These are phyloP conservation scores for Ambrosiella xylebori DNA, from an alignment of 2,329 filamentous ascomycete genomes.

Conservation along the genomic window DNA sequence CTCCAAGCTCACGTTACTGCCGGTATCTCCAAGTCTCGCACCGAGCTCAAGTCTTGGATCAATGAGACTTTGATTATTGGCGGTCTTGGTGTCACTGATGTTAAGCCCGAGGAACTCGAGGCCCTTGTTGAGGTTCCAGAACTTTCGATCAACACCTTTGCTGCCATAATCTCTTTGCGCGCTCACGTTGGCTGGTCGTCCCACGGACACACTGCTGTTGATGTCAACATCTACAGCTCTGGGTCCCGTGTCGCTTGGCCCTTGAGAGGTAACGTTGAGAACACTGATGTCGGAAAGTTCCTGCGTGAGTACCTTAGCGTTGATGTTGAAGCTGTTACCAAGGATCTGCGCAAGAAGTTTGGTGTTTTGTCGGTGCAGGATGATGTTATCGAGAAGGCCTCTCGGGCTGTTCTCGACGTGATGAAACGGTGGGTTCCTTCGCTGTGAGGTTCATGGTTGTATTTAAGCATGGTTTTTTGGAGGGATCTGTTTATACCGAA, in stretches of 20 bases:
- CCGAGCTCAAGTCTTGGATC: constrained; percentile 45
- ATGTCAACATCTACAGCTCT: constrained; percentile 91
- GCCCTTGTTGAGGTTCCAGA: constrained; percentile 41
- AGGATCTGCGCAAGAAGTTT: constrained; percentile 46
- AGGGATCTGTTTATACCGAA: not conserved
- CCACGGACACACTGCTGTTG: constrained; percentile 81
- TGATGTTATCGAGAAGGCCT: constrained; percentile 2
- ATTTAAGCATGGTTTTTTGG: not conserved
- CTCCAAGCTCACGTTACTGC: constrained; percentile 42
- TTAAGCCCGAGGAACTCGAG: constrained; percentile 52
- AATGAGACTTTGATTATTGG: constrained; percentile 47
- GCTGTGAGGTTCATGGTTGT: not conserved
- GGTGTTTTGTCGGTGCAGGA: constrained; percentile 2
- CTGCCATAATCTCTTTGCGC: constrained; percentile 72
- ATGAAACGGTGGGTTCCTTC: constrained; percentile 11
- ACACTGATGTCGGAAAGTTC: constrained; percentile 79
- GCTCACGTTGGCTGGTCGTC: constrained; percentile 89
- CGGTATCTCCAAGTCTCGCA: constrained; percentile 17
- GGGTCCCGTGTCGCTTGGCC: constrained; percentile 44
- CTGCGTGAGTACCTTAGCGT: constrained; percentile 62
- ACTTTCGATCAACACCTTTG: constrained; percentile 42
- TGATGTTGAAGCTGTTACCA: constrained; percentile 61
- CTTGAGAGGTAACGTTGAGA: constrained; percentile 78
- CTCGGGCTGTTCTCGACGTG: constrained; percentile 9
- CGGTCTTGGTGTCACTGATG: constrained; percentile 62